Conservation (phyloP, 2,329 filamentous ascomycete genomes). For the Alternaria ethzedia region DNA sequence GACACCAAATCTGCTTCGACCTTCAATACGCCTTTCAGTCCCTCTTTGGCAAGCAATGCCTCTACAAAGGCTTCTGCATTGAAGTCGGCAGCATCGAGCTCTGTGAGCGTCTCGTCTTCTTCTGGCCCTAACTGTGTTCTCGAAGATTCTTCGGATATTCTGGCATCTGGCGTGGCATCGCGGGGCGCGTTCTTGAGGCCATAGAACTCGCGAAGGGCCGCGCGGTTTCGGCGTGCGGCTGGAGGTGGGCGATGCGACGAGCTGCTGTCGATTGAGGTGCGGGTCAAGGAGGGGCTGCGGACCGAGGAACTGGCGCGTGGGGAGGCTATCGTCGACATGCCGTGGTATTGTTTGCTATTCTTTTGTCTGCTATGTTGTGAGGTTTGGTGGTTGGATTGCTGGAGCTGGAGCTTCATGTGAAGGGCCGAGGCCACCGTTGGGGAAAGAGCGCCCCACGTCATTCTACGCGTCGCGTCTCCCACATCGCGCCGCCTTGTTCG, state of each 20-base stretch:
- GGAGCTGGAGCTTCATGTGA: conserved; percentile 14
- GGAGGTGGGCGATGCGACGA: conserved; percentile 25
- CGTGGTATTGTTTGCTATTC: not conserved
- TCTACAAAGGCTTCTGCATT: conserved; percentile 73
- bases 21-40: conserved; percentile 71
- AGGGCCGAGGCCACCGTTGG: conserved; percentile 25
- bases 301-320: conserved; percentile 65
- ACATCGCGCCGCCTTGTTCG: not conserved
- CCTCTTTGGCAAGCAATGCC: conserved; percentile 65
- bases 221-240: conserved; percentile 73
- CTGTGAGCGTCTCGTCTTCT: conserved; percentile 65
- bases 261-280: conserved; percentile 68
- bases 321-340: conserved; percentile 66
- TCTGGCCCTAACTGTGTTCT: conserved; percentile 45
- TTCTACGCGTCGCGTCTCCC: conserved; percentile 31
- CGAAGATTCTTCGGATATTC: conserved; percentile 41
- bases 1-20: conserved; percentile 73
- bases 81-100: conserved; percentile 78
- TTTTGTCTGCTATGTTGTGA: not conserved
- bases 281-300: conserved; percentile 75
- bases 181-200: conserved; percentile 68
- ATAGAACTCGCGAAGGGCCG: conserved; percentile 93
- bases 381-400: not conserved
- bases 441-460: conserved; percentile 27
- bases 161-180: conserved; percentile 28